Base-by-base conservation (phyloP, 805 yeast genomes). In the Kodamaea kaohsiungensis region DNA sequence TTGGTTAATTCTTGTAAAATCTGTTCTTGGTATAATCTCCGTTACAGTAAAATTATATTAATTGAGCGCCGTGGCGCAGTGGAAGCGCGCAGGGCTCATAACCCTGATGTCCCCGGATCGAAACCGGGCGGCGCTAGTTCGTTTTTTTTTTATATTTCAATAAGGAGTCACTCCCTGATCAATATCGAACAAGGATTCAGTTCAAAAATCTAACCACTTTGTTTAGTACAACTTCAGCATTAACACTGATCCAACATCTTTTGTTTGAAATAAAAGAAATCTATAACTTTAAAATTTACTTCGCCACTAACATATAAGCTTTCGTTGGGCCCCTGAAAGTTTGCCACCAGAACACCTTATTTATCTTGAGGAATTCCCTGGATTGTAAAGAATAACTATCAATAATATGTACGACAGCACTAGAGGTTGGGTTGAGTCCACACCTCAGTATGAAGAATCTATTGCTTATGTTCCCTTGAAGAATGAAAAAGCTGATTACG, bases 71-170 rank as follows among this genome's bases (percentile, higher is more conserved):
- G 91, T 88, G 93, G 93, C 93, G 95, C 93, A 88, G 95, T 86
- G 95, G 96, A 88, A 88, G 93, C 95, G 95, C 93, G 93, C 93
- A 87, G 95, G 95, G 96, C 96, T 88, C 96, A 88, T 88, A 88
- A 88, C 96, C 93, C 95, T 88, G 93, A 88, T 86, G 93, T 87
- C 96, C 91, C 83, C 78, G 91, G 96, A 88, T 88, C 95, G 95
- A 88, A 87, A 88, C 95, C 89, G 77, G 82, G 90, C 90, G 87
- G 88, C 90, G 95, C 95, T 88, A 87, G 39, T 62, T 63, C n/a
- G n/a, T n/a, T 70, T 72, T 75, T 78, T 59, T 61, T 60, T 30
- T 30, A 30, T 30, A 8, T 30, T 30, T 6, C 33, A 7, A 7
- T 27, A 27, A 22, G 25, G 25, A 22, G 25, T 22, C 25, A 22